Evolutionary conservation across 441 rosid species (phyloP).

Genomic region (Flueggea neowawraea): DNA sequence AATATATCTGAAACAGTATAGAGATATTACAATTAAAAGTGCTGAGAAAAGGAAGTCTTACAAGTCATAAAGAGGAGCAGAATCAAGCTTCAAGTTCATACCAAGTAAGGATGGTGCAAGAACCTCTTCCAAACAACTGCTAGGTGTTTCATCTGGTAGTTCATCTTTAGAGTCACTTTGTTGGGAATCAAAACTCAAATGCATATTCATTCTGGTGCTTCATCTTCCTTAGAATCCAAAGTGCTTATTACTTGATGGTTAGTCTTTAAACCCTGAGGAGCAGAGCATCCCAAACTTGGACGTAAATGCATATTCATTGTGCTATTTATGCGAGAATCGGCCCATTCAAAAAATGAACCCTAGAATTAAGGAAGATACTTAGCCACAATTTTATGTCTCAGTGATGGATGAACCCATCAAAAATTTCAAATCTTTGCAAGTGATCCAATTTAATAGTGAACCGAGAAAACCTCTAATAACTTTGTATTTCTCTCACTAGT

Average conservation of each 20-base stretch:
- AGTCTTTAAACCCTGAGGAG: slow-evolving; percentile 6
- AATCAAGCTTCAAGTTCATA: slow-evolving; percentile 67
- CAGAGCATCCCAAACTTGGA: not conserved
- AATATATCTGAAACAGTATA: slow-evolving; percentile 4
- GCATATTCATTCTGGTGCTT: too few species aligned
- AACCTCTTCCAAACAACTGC: slow-evolving; percentile 56
- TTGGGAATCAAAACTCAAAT: slow-evolving; percentile 49
- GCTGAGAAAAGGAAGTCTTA: slow-evolving; percentile 17
- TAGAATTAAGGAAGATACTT: too few species aligned
- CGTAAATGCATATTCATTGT: not conserved
- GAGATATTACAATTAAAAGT: too few species aligned
- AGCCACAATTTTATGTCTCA: too few species aligned
- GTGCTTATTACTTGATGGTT: too few species aligned
- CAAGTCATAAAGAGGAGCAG: slow-evolving; percentile 53
- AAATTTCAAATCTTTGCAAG: too few species aligned
- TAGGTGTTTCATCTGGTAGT: slow-evolving; percentile 39
- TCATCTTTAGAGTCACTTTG: slow-evolving; percentile 43
- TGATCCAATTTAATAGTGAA: too few species aligned
- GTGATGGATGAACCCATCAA: too few species aligned
- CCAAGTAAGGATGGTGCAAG: slow-evolving; percentile 65
- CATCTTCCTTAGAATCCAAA: too few species aligned
- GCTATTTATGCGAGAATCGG: not conserved
- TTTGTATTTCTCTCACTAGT: too few species aligned
- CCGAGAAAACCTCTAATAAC: too few species aligned
- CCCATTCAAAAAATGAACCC: slow-evolving; percentile 17